Conservation (phyloP, 1,284 basidiomycete genomes). For the Ustilago loliicola region DNA sequence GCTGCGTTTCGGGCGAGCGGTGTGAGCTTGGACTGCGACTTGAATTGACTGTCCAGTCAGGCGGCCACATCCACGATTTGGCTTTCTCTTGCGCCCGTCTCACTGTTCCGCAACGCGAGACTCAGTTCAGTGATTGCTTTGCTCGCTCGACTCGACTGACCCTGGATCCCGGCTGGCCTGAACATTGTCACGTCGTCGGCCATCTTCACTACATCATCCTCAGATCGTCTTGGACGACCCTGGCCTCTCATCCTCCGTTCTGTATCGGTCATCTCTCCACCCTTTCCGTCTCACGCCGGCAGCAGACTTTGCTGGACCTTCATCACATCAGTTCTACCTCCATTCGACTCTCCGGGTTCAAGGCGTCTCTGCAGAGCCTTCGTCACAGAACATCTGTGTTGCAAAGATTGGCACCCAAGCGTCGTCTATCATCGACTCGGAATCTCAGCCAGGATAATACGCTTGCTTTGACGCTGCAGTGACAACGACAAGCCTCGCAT, state of each 20-base stretch:
- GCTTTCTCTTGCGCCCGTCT: neutral
- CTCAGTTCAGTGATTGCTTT: neutral
- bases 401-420: no score
- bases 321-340: neutral
- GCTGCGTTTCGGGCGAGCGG: constrained; percentile 5
- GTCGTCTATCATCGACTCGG: neutral
- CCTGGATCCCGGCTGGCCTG: constrained; percentile 20
- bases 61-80: constrained; percentile 16
- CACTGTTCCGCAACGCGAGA: neutral
- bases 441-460: neutral
- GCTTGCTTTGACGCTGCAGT: neutral
- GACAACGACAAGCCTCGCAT: no score
- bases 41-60: constrained; percentile 12
- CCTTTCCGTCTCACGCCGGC: no score
- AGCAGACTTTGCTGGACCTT: no score
- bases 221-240: constrained; percentile 19
- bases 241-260: constrained; percentile 1
- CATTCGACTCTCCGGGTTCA: neutral
- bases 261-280: neutral
- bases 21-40: neutral
- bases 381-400: neutral
- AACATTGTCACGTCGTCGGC: neutral
- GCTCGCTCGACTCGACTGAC: constrained; percentile 1
- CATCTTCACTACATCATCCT: constrained; percentile 10
- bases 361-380: neutral